Evolutionary conservation across 345 rosid genomes (phyloP).

Genomic region (Euphorbia lathyris): DNA sequence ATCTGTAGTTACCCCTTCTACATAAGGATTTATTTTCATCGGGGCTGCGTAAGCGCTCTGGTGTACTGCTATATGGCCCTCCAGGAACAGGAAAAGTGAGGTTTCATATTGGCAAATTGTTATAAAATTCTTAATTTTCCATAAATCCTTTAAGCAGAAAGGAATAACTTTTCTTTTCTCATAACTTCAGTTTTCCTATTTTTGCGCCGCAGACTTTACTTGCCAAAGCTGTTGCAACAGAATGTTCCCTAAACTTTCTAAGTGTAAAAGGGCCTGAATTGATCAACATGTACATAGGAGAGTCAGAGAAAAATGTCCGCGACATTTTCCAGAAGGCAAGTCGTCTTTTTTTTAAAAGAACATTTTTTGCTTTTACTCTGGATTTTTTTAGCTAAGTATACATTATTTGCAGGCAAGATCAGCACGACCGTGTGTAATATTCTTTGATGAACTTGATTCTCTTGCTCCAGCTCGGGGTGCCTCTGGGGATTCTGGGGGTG

Average conservation of each 20-base stretch:
- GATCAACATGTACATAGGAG: slow-evolving; percentile 99
- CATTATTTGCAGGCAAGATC: slow-evolving; percentile 73
- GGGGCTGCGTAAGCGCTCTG: slow-evolving; percentile 95
- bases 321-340: slow-evolving; percentile 93
- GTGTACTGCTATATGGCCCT: slow-evolving; percentile 97
- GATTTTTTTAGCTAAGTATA: not conserved
- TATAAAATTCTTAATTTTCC: slow-evolving; percentile 9
- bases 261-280: slow-evolving; percentile 98
- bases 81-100: slow-evolving; percentile 97
- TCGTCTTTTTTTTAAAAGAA: slow-evolving; percentile 2
- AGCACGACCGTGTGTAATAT: slow-evolving; percentile 94
- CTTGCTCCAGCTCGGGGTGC: slow-evolving; percentile 99
- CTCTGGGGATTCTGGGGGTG: slow-evolving; percentile 97
- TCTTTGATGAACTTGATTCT: slow-evolving; percentile 97
- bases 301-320: slow-evolving; percentile 91
- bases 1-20: slow-evolving; percentile 71
- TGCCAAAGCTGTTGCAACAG: slow-evolving; percentile 99
- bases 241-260: slow-evolving; percentile 89
- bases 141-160: slow-evolving; percentile 3
- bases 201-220: slow-evolving; percentile 63
- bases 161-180: not conserved
- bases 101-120: slow-evolving; percentile 17
- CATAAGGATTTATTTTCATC: slow-evolving; percentile 93
- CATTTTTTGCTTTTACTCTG: not conserved
- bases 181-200: slow-evolving; percentile 15